phyloP scores from a whole-genome alignment of 2,329 filamentous ascomycete genomes.

The Colletotrichum lindemuthianum region DNA sequence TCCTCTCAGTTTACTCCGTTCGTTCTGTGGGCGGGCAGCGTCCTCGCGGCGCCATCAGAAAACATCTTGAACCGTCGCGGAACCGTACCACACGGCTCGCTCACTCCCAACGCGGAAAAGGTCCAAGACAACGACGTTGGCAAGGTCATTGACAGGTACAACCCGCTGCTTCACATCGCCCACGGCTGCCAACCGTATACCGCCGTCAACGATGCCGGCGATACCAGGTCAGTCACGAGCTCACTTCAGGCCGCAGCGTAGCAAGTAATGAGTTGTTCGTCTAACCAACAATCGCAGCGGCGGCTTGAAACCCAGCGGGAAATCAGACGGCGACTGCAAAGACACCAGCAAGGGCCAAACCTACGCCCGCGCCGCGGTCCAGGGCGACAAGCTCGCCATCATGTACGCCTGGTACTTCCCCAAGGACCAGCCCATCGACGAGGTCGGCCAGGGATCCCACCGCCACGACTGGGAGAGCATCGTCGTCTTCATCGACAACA shows the following conservation, averaged over 20 bases:
- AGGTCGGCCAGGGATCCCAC: conserved; percentile 44
- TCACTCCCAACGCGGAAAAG: neutral
- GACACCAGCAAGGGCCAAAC: conserved; percentile 48
- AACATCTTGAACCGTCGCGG: neutral
- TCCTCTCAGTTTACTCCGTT: neutral
- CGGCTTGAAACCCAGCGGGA: conserved; percentile 47
- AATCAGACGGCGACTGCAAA: conserved; percentile 44
- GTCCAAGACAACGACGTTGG: conserved; percentile 15
- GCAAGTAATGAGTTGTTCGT: too few relatives aligned
- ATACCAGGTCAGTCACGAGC: conserved; percentile 3
- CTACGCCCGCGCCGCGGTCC: conserved; percentile 46
- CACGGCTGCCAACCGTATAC: conserved; percentile 18
- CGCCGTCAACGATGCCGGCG: conserved; percentile 10
- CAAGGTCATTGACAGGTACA: conserved; percentile 21
- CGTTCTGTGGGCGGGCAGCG: neutral
- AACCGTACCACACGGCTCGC: conserved; percentile 2
- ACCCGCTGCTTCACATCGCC: conserved; percentile 27
- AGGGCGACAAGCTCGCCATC: conserved; percentile 46
- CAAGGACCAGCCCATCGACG: conserved; percentile 52
- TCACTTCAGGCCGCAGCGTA: neutral
- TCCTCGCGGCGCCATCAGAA: neutral
- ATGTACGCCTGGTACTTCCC: conserved; percentile 59
- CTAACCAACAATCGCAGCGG: conserved; percentile 40
- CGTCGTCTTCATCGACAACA: conserved; percentile 46
- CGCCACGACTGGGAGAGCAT: conserved; percentile 53